phyloP scores from a whole-genome alignment of 257 asterid species.

The Solanum piurae region DNA sequence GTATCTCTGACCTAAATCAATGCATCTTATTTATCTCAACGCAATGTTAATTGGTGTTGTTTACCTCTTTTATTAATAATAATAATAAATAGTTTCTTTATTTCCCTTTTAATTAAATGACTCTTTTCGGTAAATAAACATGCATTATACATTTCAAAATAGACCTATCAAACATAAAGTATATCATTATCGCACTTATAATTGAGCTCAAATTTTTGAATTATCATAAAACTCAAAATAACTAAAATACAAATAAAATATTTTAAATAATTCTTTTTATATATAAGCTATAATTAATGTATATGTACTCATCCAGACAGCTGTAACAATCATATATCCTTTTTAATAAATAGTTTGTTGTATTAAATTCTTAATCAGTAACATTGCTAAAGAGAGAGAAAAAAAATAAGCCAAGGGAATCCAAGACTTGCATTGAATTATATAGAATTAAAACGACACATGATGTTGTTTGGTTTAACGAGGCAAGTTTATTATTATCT shows the following conservation, averaged over 20 bases:
- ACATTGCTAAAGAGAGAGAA: too few relatives aligned
- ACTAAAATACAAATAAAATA: too few relatives aligned
- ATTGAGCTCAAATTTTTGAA: too few relatives aligned
- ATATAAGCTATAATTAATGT: neutral
- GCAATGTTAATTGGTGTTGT: neutral
- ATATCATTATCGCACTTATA: neutral
- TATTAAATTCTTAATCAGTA: too few relatives aligned
- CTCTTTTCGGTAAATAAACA: neutral
- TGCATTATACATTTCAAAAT: neutral
- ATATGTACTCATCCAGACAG: too few relatives aligned
- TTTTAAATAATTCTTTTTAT: too few relatives aligned
- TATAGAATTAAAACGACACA: neutral
- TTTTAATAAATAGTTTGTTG: too few relatives aligned
- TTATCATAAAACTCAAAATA: neutral
- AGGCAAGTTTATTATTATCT: neutral
- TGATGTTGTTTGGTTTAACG: neutral
- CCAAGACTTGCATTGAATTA: too few relatives aligned
- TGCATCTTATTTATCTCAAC: neutral
- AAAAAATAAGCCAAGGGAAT: too few relatives aligned
- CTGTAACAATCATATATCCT: too few relatives aligned
- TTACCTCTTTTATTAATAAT: neutral
- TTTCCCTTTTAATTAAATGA: neutral
- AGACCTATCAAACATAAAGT: neutral
- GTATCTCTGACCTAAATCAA: neutral
- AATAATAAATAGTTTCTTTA: neutral